Percentiles rank a stretch among this genome's conserved stretches.
Conservation (phyloP, 208 protist species). For the Angomonas ambiguus region DNA sequence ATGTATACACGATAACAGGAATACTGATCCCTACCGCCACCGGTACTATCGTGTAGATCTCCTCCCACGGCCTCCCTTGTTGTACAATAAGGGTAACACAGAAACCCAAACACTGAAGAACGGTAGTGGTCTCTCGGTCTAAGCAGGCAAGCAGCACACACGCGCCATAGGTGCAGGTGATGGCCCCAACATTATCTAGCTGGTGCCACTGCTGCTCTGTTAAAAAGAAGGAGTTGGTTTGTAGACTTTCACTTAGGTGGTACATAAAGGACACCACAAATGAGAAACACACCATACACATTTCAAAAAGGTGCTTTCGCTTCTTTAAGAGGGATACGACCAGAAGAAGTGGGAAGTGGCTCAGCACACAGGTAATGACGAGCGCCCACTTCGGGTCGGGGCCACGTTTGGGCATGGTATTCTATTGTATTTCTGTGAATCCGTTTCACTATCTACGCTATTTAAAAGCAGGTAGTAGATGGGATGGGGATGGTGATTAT, state of each 20-base stretch:
- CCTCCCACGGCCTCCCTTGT: conserved; percentile 66
- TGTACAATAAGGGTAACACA: conserved; percentile 53
- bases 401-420: conserved; percentile 17
- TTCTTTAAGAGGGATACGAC: conserved; percentile 36
- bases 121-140: conserved; percentile 31
- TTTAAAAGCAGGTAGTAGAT: conserved; percentile 4
- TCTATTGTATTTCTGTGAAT: background rate
- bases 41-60: conserved; percentile 44
- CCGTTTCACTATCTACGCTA: background rate
- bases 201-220: conserved; percentile 67
- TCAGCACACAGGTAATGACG: conserved; percentile 62
- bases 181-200: conserved; percentile 65
- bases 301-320: conserved; percentile 48
- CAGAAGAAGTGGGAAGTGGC: conserved; percentile 58
- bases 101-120: conserved; percentile 46
- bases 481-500: no score
- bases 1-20: conserved; percentile 41
- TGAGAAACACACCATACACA: conserved; percentile 39
- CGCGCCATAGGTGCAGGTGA: conserved; percentile 42
- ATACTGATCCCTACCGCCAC: conserved; percentile 43
- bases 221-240: conserved; percentile 43
- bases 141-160: conserved; percentile 34
- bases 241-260: conserved; percentile 57
- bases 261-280: conserved; percentile 72
- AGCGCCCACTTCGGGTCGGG: conserved; percentile 25